Base-by-base conservation (phyloP, 805 yeast genomes). In the Hanseniaspora meyeri region DNA sequence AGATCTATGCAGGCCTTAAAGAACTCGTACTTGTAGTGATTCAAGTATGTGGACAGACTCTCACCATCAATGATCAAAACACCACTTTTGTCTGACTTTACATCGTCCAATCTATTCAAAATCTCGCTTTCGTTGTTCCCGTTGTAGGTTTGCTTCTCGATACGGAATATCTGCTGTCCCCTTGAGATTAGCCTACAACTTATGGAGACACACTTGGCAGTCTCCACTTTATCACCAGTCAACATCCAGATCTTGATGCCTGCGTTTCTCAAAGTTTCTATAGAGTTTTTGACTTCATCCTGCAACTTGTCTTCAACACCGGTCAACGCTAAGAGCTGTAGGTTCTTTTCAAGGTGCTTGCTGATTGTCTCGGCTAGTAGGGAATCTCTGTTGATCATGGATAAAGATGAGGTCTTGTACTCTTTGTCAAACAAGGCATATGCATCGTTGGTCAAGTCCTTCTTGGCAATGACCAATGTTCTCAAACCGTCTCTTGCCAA, bases 191-290 rank as follows among this genome's bases (percentile, higher is more conserved):
- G 77, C 64, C 90, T 84, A 36, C 97, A 93, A 68, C 96, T 87
- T n/a, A 95, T 86, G 20, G 97, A 89, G 42, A 93, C 97, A 76
- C 98, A 93, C 59, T 89, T 81, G 1, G 98, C 98, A 0, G 99
- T 93, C 71, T 93, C 99, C 7, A 93, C 97, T 68, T 93, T 93
- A 68, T 93, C 99, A 62, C 99, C 99, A 0, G 99, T 93, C 49
- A 93, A 73, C 98, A 93, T 95, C 99, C 99, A 93, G 52, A 93
- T 93, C 64, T 90, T 90, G 57, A 95, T 81, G 4, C 97, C 98
- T 0, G 97, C 99, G 70, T 95, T 93, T 62, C 98, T 78, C 62
- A 93, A 74, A 38, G 90, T 75, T 72, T 93, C 99, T 58, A 93
- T 82, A 0, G 96, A 87, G 0, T 95, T 78, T 69, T 91, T 91